A percentile compares a stretch with the other conserved stretches of the same genome.
Evolutionary conservation across 192 early-diverging fungal species (phyloP).

Genomic region (Backusella mclennaniae): DNA sequence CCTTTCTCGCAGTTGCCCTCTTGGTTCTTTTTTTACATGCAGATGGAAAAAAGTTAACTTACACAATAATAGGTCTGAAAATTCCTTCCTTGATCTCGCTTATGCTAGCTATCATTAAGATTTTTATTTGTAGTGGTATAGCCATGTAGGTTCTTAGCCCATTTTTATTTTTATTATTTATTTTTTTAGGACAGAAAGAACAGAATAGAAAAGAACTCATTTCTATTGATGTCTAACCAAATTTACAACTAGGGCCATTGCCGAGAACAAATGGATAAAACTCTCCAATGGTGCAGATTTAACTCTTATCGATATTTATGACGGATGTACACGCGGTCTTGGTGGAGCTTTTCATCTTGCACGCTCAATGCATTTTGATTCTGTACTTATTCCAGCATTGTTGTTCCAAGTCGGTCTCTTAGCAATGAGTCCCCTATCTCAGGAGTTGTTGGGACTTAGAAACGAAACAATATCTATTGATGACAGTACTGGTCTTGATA

Average conservation of each 20-base stretch:
- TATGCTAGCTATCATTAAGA: not conserved
- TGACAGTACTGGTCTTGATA: not conserved
- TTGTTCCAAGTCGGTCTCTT: constrained; percentile 2
- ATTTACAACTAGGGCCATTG: not conserved
- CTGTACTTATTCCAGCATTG: not conserved
- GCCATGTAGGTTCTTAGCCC: not conserved
- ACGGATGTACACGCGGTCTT: constrained; percentile 2
- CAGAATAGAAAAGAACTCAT: not conserved
- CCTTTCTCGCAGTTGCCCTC: not conserved
- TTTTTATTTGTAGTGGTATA: constrained; percentile 14
- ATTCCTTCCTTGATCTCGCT: constrained; percentile 5
- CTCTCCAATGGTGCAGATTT: not conserved
- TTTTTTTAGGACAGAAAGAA: not conserved
- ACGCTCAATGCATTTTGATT: not conserved
- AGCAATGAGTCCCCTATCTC: constrained; percentile 1
- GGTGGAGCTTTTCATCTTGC: not conserved
- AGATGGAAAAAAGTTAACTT: not conserved
- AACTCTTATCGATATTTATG: constrained; percentile 8
- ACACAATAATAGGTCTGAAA: not conserved
- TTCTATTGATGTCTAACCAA: not conserved
- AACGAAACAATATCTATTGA: not conserved
- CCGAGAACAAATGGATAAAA: constrained; percentile 6
- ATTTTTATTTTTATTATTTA: not conserved
- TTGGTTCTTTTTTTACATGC: not conserved
- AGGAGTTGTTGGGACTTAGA: not conserved